Evolutionary conservation across 1,139 yeast genomes (phyloP), one percentile per base, ranked within the genome.

Genomic region (Sporopachydermia cereana): DNA sequence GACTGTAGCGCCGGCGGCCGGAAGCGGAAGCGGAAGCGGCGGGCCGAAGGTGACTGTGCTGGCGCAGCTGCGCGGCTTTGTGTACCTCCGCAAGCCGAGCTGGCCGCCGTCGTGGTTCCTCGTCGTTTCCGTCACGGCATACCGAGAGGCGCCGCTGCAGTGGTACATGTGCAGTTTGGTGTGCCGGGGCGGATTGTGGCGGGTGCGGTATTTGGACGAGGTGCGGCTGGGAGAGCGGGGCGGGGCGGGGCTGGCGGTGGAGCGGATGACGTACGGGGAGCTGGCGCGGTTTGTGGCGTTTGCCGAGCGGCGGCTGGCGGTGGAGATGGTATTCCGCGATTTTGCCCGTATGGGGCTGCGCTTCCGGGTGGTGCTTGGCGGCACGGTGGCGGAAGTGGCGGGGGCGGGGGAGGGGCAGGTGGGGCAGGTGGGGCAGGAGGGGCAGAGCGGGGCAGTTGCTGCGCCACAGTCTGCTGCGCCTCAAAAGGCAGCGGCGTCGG

Each of bases 21-120:
- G 45, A 14, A 41, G 41, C 3, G 41, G 41, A 17, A 17, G 43
- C n/a, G 16, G 34, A 25, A 41, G 14, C 16, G 16, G 17, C 16
- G 9, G 24, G 34, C 30, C 16, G 29, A 41, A 41, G 18, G 43
- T 23, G 17, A 23, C 34, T 12, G 30, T 31, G 29, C 12, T 16
- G 18, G 14, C 43, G 7, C 50, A 51, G 24, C 42, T 55, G 1
- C 53, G 52, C 25, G 39, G 52, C 3, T 52, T 61, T 7, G 55
- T 63, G 34, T 60, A 58, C 20, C 48, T 64, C 34, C 51, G 66
- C 14, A 56, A 54, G 41, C 55, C 62, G 1, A 47, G 48, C 4
- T 61, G 66, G 67, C 55, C 66, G 0, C 48, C 50, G 1, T 56
- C 59, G 16, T 65, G 68, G 67, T 63, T 57, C 46, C 48, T 64